Evolutionary conservation across 371 early-diverging fungal genomes (phyloP).

Genomic region (Mortierella sp.): DNA sequence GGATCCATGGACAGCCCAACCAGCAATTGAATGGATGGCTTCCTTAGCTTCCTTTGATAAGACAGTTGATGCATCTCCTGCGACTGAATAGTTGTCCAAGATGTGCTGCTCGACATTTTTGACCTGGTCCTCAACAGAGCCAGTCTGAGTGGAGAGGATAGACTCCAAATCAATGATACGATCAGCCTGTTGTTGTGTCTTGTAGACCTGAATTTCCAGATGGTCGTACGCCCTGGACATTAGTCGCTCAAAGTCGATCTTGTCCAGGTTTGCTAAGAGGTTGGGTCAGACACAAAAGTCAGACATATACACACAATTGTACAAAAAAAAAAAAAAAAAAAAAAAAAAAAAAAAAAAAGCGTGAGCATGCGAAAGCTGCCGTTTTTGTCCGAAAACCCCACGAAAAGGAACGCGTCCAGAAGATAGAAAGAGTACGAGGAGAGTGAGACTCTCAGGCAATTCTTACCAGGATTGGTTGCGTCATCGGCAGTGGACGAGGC

Average conservation of each 20-base stretch:
- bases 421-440: constrained; percentile 1
- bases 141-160: constrained; percentile 15
- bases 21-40: constrained; percentile 38
- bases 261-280: constrained; percentile 22
- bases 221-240: constrained; percentile 38
- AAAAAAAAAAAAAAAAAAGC: neutral
- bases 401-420: neutral
- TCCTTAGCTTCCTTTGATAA: constrained; percentile 36
- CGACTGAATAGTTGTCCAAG: constrained; percentile 6
- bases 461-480: constrained; percentile 6
- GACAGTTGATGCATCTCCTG: neutral
- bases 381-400: constrained; percentile 13
- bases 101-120: constrained; percentile 34
- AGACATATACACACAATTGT: too few species aligned
- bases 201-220: constrained; percentile 39
- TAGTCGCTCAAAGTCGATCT: constrained; percentile 43
- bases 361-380: neutral
- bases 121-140: constrained; percentile 21
- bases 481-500: neutral
- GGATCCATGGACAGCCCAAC: constrained; percentile 30
- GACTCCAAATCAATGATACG: constrained; percentile 27
- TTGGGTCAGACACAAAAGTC: neutral
- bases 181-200: constrained; percentile 2
- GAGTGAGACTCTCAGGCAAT: neutral
- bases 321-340: neutral